Evolutionary conservation across 129 eudicot genomes (phyloP).

Genomic region (Chrysanthemum lavandulifolium): DNA sequence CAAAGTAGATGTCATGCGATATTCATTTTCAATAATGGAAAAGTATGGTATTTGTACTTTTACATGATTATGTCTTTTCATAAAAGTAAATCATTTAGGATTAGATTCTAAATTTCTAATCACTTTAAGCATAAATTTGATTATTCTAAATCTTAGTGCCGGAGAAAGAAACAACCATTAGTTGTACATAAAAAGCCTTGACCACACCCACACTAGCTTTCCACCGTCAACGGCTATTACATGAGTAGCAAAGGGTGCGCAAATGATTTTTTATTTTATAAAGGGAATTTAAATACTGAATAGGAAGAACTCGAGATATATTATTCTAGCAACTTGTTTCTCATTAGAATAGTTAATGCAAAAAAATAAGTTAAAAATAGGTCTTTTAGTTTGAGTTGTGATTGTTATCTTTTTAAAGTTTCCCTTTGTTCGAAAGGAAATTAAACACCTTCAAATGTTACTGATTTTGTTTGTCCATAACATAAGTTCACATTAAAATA

Average conservation of each 20-base stretch:
- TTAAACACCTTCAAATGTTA: not conserved
- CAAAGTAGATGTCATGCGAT: not conserved
- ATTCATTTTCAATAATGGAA: conserved; percentile 15
- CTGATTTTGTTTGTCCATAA: not conserved
- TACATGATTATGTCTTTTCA: conserved; percentile 20
- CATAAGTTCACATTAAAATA: no score
- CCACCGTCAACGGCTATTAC: not conserved
- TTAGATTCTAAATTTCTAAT: conserved; percentile 22
- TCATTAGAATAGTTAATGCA: not conserved
- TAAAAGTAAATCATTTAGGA: conserved; percentile 25
- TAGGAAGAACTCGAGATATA: no score
- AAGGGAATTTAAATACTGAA: not conserved
- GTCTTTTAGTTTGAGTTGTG: no score
- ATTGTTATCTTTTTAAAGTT: no score
- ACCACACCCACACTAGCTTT: conserved; percentile 24
- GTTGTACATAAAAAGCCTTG: conserved; percentile 21
- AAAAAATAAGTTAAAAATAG: not conserved
- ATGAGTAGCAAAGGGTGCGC: not conserved
- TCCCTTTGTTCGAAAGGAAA: no score
- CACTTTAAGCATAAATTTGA: conserved; percentile 14
- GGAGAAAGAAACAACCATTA: conserved; percentile 34
- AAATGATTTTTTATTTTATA: conserved; percentile 2
- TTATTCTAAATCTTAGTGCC: conserved; percentile 22
- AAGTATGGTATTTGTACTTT: conserved; percentile 17
- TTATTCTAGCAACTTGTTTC: not conserved